Evolutionary conservation across 2,329 filamentous ascomycete genomes (phyloP).

Genomic region (Kalmusia sp.): DNA sequence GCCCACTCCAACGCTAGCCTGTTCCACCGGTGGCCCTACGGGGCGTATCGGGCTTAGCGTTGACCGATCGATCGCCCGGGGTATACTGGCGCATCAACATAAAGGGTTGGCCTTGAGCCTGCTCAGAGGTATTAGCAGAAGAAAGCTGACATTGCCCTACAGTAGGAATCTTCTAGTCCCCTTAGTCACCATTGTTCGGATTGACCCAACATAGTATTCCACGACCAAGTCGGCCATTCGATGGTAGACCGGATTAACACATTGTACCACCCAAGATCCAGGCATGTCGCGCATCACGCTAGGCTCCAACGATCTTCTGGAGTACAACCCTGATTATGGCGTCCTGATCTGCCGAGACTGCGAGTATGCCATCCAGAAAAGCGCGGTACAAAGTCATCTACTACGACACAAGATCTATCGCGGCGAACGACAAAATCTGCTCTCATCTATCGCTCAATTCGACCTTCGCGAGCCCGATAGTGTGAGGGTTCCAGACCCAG

Average conservation of each 20-base stretch:
- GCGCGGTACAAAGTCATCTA: constrained; percentile 45
- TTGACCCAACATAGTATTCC: too few species aligned
- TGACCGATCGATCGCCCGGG: neutral
- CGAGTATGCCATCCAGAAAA: constrained; percentile 48
- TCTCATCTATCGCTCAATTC: constrained; percentile 31
- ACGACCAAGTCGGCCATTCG: neutral
- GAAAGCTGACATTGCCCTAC: too few species aligned
- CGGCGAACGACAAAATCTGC: constrained; percentile 33
- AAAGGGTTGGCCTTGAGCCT: neutral
- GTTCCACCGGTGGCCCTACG: neutral
- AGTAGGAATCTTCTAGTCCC: too few species aligned
- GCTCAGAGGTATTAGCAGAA: too few species aligned
- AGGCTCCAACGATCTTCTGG: constrained; percentile 24
- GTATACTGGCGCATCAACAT: neutral
- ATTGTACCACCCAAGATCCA: neutral
- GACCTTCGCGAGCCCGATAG: constrained; percentile 40
- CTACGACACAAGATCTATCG: constrained; percentile 50
- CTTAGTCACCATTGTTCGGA: too few species aligned
- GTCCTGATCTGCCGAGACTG: constrained; percentile 47
- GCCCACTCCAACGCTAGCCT: neutral
- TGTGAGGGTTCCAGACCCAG: constrained; percentile 29
- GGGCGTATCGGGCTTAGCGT: constrained; percentile 1
- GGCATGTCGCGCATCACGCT: constrained; percentile 15
- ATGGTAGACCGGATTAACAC: neutral
- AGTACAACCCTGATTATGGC: constrained; percentile 27